Base-by-base conservation (phyloP, 2,329 filamentous ascomycete genomes). In the Dissoconium aciculare region DNA sequence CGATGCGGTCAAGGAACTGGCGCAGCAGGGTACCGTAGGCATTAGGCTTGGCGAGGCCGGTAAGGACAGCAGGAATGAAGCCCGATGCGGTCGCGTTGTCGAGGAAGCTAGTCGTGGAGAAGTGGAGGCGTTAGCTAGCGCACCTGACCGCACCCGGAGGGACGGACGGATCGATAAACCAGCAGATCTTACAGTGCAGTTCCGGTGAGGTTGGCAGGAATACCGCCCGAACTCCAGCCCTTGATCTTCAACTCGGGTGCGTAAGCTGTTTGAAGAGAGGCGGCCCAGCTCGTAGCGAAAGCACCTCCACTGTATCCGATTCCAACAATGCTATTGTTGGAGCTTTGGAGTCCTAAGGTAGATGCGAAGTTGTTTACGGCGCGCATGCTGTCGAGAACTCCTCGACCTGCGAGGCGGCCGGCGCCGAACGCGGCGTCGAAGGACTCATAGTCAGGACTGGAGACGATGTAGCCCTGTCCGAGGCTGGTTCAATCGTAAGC, bases 261-360 rank as follows among this genome's bases (percentile, higher is more conserved):
- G 35, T 72, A 72, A 2, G 47, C 51, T 2, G 56, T 49, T 17
- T 66, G 63, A 8, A 71, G 45, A 17, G 66, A 60, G 11, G 64
- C 62, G 0, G 66, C 67, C 55, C 59, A 66, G 15, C 62, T 64
- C 1, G 54, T 60, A 0, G 66, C 65, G 15, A 71, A 43, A 2
- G 60, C 59, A 5, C 67, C 68, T 4, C 69, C 68, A 1, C 62
- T 68, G 41, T 71, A 73, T 0, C 69, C 69, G 58, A 61, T 67
- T 32, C 69, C 47, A 2, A 59, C 55, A 25, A 60, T 46, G 3
- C 39, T 50, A 3, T 44, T 42, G 3, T 33, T 41, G n/a, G 17
- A 26, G 5, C 32, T 42, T 2, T 34, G 30, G 10, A 50, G 31
- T 11, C 41, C 40, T 0, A 60, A 45, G 4, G 47, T 45, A 2